Conservation (phyloP, 2,329 filamentous ascomycete genomes). For the Nemania abortiva region DNA sequence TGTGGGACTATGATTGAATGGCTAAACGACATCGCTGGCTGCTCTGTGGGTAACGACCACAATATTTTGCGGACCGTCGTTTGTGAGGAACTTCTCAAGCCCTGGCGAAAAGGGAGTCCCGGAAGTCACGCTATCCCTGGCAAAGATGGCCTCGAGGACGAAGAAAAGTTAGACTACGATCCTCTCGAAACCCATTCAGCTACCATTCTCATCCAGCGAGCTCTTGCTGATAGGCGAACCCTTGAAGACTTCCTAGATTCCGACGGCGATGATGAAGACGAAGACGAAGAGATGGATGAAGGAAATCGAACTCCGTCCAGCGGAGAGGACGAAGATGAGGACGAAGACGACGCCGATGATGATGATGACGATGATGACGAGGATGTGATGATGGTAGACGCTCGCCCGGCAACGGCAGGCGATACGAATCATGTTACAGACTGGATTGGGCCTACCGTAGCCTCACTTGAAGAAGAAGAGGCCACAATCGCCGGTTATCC, state of each 20-base stretch:
- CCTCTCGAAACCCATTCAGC: conserved; percentile 50
- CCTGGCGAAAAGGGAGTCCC: conserved; percentile 88
- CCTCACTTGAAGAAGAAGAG: conserved; percentile 80
- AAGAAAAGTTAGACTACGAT: conserved; percentile 71
- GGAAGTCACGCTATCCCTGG: conserved; percentile 84
- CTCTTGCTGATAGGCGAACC: conserved; percentile 49
- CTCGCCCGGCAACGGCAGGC: conserved; percentile 57
- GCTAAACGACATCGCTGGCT: conserved; percentile 92
- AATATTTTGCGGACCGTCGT: conserved; percentile 83
- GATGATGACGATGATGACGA: conserved; percentile 70
- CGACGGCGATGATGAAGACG: conserved; percentile 61
- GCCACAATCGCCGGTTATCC: conserved; percentile 82
- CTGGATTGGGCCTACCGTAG: conserved; percentile 66
- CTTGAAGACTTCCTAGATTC: conserved; percentile 57
- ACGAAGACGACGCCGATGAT: conserved; percentile 56
- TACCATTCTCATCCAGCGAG: conserved; percentile 54
- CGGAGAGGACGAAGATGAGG: conserved; percentile 73
- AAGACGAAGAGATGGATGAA: conserved; percentile 59
- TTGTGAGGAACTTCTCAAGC: conserved; percentile 90
- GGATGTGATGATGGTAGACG: conserved; percentile 70
- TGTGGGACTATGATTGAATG: conserved; percentile 97
- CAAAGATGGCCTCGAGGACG: conserved; percentile 83
- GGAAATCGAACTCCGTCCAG: conserved; percentile 52
- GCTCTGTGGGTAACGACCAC: conserved; percentile 83
- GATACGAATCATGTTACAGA: conserved; percentile 61